These are phyloP conservation scores for Stagonosporopsis vannaccii DNA, from an alignment of 2,329 filamentous ascomycete genomes.

Conservation along the genomic window DNA sequence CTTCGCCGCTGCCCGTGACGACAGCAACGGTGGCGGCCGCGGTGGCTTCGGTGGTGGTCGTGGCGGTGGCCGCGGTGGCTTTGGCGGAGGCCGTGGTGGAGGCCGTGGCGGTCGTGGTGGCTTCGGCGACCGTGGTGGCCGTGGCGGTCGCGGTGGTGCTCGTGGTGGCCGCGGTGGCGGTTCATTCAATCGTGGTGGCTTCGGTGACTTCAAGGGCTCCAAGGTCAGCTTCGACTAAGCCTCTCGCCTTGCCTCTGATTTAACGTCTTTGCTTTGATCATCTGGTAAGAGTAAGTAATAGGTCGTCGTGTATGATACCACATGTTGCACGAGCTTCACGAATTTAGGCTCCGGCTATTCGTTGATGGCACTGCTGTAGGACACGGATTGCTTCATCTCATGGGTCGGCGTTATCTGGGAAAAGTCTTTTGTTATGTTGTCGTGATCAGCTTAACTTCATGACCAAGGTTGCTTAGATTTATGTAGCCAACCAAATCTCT, in stretches of 20 bases:
- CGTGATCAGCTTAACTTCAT: constrained; percentile 12
- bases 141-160: constrained; percentile 54
- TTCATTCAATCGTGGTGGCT: constrained; percentile 61
- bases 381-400: constrained; percentile 20
- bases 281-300: constrained; percentile 36
- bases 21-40: constrained; percentile 63
- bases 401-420: constrained; percentile 22
- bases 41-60: constrained; percentile 61
- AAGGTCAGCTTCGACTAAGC: constrained; percentile 72
- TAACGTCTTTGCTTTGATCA: constrained; percentile 30
- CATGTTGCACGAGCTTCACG: constrained; percentile 20
- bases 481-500: constrained; percentile 23
- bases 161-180: constrained; percentile 57
- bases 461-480: constrained; percentile 14
- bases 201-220: constrained; percentile 76
- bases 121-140: constrained; percentile 58
- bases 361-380: constrained; percentile 18
- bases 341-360: constrained; percentile 20
- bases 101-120: constrained; percentile 60
- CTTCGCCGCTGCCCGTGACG: constrained; percentile 73
- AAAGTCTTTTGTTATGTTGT: constrained; percentile 15
- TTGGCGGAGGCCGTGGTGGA: constrained; percentile 49
- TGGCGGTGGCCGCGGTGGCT: constrained; percentile 59
- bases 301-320: constrained; percentile 27
- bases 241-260: constrained; percentile 14